Base-by-base conservation (phyloP, 257 asterid species). In the Anisodus tanguticus region DNA sequence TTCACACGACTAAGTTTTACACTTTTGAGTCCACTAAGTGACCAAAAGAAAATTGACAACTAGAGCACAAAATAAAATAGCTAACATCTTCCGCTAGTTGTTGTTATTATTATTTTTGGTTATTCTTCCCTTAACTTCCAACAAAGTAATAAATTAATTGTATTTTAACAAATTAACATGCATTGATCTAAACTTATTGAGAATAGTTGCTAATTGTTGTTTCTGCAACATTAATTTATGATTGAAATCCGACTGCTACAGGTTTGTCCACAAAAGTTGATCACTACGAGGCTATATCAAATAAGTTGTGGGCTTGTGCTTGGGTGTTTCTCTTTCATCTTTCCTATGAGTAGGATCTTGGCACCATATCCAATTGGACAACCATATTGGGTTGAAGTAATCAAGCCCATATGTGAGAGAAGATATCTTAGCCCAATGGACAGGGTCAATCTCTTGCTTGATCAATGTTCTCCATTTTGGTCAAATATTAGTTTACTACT, bases 301-400 rank as follows among this genome's bases (percentile, higher is more conserved):
- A 22, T 62, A 19, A 62, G 5, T 9, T 10, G 3, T 72, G 80
- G 80, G 80, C 80, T 72, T 72, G 58, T 55, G 60, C 60, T 19
- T 47, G 58, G 60, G 4, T 47, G n/a, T 72, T 47, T 1, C 79
- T 70, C 17, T 71, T 9, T n/a, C 0, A 8, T 51, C 8, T 19
- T 71, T 45, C 10, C 19, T 19, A 19, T 10, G 6, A 72, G 41
- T 3, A 70, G 35, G 55, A 69, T 15, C 12, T 39, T 16, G 58
- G 5, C 17, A 72, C 15, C 58, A n/a, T 9, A 10, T 19, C 17
- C 17, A 45, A 17, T n/a, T 45, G 59, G 39, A 71, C 10, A 41
- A 4, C 55, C 55, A 17, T 41, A 16, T 7, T 62, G 69, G 37
- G 69, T 26, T 4, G 79, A 43, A 70, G 9, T 9, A 72, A n/a